Evolutionary conservation across 805 yeast genomes (phyloP), one percentile per base, ranked within the genome.

Genomic region (Blastobotrys attinorum): DNA sequence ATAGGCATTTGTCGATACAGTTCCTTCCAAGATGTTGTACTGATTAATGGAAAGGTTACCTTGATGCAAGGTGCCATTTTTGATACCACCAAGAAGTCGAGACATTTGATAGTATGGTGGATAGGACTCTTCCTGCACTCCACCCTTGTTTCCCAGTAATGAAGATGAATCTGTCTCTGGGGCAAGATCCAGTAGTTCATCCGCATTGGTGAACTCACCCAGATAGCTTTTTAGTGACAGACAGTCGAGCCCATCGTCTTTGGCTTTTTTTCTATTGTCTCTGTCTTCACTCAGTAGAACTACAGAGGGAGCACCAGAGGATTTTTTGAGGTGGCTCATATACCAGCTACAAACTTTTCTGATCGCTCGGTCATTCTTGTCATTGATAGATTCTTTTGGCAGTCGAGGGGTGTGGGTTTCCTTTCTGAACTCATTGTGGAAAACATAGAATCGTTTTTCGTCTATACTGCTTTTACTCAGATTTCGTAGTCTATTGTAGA

Each of bases 281-380:
- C 71, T 71, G 60, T 90, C 97, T 56, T 89, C 83, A n/a, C 96
- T 77, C 18, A 92, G 66, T 13, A 69, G 51, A 8, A 69, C 49
- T 2, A 68, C 50, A 29, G 50, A 44, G 2, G 59, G 61, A 4
- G 34, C 32, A 7, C 32, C 37, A 55, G 53, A 42, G 13, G 48
- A 38, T 4, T 54, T 46, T 25, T 64, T 57, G 43, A 92, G 64
- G 66, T 92, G 99, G 11, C 64, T 53, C 17, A 73, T 63, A 61
- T 79, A 92, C 83, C 88, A 92, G 34, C 71, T 58, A 21, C 84
- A 79, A 17, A 83, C 76, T 45, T 71, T 72, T 60, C 97, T 73
- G 38, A 92, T 88, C 22, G 96, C 87, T 51, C 96, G 69, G 62
- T 90, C 97, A 57, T 90, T 90, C 59, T 90, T 73, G 62, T 90